Percentiles rank a stretch among this genome's conserved stretches.
Evolutionary conservation across 306 rosid genomes (phyloP).

Genomic region (Gastrolobium bilobum): DNA sequence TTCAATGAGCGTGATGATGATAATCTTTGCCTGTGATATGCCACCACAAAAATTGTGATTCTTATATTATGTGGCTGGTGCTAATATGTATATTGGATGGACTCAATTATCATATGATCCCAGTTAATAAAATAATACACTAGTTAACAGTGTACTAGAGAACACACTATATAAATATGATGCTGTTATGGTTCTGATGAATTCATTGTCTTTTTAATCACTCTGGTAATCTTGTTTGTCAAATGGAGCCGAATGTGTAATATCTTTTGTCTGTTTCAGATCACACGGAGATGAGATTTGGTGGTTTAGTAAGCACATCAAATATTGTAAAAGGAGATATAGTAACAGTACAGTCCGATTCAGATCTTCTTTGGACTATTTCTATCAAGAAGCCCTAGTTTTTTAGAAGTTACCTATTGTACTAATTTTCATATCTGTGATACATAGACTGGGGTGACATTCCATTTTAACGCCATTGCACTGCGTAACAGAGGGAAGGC

Average conservation of each 20-base stretch:
- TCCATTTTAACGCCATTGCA: slow-evolving; percentile 41
- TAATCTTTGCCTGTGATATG: slow-evolving; percentile 14
- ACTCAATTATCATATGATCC: background rate
- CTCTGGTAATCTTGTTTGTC: slow-evolving; percentile 20
- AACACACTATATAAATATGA: slow-evolving; percentile 2
- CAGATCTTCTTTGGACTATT: slow-evolving; percentile 97
- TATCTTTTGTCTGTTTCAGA: slow-evolving; percentile 62
- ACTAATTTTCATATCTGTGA: slow-evolving; percentile 13
- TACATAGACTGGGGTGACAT: slow-evolving; percentile 18
- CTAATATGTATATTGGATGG: slow-evolving; percentile 21
- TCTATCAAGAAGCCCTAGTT: slow-evolving; percentile 68
- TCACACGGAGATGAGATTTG: slow-evolving; percentile 80
- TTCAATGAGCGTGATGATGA: background rate
- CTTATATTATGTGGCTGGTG: background rate
- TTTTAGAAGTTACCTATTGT: slow-evolving; percentile 41
- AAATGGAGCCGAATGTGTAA: slow-evolving; percentile 27
- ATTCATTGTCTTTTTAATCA: background rate
- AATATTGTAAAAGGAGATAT: slow-evolving; percentile 75
- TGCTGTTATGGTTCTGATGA: slow-evolving; percentile 34
- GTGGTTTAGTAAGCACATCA: slow-evolving; percentile 89
- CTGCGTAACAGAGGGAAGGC: too few species aligned
- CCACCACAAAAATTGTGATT: background rate
- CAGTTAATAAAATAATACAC: background rate
- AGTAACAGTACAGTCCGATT: slow-evolving; percentile 81
- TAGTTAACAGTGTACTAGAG: slow-evolving; percentile 2